A percentile compares a stretch with the other conserved stretches of the same genome.
phyloP scores from a whole-genome alignment of 495 filamentous ascomycete genomes.

The Neurospora tetraspora region DNA sequence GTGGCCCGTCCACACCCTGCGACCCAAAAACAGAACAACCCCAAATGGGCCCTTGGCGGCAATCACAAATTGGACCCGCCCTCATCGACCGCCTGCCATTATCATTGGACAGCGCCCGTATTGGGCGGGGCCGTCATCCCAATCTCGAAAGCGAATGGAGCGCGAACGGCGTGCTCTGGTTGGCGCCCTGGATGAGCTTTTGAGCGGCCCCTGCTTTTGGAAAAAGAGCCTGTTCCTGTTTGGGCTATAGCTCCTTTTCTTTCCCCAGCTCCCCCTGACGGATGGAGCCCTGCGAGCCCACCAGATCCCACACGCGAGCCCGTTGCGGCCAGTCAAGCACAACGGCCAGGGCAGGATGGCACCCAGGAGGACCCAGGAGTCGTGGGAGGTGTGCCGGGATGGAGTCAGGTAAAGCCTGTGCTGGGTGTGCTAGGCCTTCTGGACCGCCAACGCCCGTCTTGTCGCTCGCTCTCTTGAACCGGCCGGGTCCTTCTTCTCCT shows the following conservation, averaged over 20 bases:
- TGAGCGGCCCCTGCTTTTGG: background rate
- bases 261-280: background rate
- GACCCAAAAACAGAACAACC: background rate
- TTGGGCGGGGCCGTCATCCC: conserved; percentile 12
- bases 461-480: conserved; percentile 4
- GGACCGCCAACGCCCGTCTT: background rate
- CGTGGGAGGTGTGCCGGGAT: background rate
- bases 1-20: background rate
- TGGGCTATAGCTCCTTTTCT: background rate
- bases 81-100: background rate
- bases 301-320: background rate
- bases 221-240: background rate
- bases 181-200: background rate
- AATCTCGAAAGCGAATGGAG: conserved; percentile 5
- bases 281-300: background rate
- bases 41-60: conserved; percentile 3
- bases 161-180: background rate
- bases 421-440: background rate
- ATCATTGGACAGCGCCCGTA: conserved; percentile 6
- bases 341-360: background rate
- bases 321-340: background rate
- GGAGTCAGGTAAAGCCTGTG: background rate
- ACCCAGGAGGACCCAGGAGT: background rate
- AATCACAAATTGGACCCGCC: conserved; percentile 16
- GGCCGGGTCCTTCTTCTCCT: conserved; percentile 5